Base-by-base conservation (phyloP, 139 green algal genomes). In the Ostreobium quekettii region DNA sequence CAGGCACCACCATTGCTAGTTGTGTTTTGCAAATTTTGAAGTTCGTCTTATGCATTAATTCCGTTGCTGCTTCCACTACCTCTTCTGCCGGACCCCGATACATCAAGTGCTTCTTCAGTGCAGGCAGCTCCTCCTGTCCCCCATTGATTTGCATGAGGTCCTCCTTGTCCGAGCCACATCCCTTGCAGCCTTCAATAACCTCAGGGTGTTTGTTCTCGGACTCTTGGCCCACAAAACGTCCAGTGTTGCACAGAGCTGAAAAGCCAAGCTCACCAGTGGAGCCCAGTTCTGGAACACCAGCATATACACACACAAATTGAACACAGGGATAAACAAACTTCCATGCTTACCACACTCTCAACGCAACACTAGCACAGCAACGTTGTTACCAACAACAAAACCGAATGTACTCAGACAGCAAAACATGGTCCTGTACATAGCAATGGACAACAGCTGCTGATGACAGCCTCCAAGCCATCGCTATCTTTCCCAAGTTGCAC, bases 191-290 rank as follows among this genome's bases (percentile, higher is more conserved):
- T 47, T 80, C 67, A n/a, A 86, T 81, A 32, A 79, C 81, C 1
- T 59, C 63, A 0, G 76, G 79, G 26, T 83, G 80, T 76, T 93
- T 79, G 48, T 89, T 91, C 0, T 93, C 7, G 8, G 87, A 86
- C 24, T 77, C 74, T 69, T 96, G 86, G 60, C 80, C 89, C n/a
- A 96, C 47, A 15, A 92, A 82, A 7, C 74, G 71, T 0, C 89
- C 89, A 0, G 35, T 81, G n/a, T 64, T 64, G 19, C 67, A 39
- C 49, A 88, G 60, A 29, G 57, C 38, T 39, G 37, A 59, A 0
- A 72, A 33, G 15, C 47, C 35, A 30, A 38, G 64, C 31, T 42
- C 32, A 11, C 19, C 48, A 38, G 48, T 64, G 4, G 64, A 53
- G 8, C 36, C 49, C 37, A 76, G 1, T 39, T 47, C 71, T 57